These are phyloP conservation scores for Leptographium galeiforme DNA, from an alignment of 2,329 filamentous ascomycete species.

Conservation along the genomic window DNA sequence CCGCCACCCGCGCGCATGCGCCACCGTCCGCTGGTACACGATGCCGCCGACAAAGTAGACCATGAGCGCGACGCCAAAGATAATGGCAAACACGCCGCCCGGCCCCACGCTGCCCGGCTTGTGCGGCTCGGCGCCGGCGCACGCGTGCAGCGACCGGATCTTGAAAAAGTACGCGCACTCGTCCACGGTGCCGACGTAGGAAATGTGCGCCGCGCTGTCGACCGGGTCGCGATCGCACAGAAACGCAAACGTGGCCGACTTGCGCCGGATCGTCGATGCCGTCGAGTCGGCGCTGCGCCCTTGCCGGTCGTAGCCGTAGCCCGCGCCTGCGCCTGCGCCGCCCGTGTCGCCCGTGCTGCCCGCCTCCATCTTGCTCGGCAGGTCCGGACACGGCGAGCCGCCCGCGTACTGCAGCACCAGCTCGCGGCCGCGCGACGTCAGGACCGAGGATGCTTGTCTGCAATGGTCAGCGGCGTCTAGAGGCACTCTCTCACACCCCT, in stretches of 20 bases:
- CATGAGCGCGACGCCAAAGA: slow-evolving; percentile 60
- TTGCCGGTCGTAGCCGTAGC: slow-evolving; percentile 9
- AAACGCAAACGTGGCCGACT: slow-evolving; percentile 83
- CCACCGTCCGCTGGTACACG: slow-evolving; percentile 88
- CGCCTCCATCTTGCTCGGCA: slow-evolving; percentile 15
- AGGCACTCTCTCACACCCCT: background rate
- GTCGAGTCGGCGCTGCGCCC: slow-evolving; percentile 11
- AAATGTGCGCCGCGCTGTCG: slow-evolving; percentile 53
- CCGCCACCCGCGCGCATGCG: slow-evolving; percentile 87
- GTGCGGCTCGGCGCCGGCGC: slow-evolving; percentile 52
- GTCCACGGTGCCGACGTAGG: slow-evolving; percentile 80
- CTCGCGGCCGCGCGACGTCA: slow-evolving; percentile 54
- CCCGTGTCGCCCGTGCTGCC: no score
- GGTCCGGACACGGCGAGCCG: slow-evolving; percentile 58
- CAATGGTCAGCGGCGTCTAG: background rate
- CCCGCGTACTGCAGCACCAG: slow-evolving; percentile 64
- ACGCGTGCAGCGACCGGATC: slow-evolving; percentile 73
- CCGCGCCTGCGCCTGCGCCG: slow-evolving; percentile 16
- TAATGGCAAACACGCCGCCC: slow-evolving; percentile 74
- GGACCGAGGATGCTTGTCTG: slow-evolving; percentile 40
- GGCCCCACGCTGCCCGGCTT: slow-evolving; percentile 60
- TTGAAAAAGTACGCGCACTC: slow-evolving; percentile 96
- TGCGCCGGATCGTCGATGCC: slow-evolving; percentile 33
- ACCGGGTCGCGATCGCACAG: slow-evolving; percentile 78
- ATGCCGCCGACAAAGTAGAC: slow-evolving; percentile 88